Conservation (phyloP, 108 stramenopile species). For the Cyclostephanos tholiformis region DNA sequence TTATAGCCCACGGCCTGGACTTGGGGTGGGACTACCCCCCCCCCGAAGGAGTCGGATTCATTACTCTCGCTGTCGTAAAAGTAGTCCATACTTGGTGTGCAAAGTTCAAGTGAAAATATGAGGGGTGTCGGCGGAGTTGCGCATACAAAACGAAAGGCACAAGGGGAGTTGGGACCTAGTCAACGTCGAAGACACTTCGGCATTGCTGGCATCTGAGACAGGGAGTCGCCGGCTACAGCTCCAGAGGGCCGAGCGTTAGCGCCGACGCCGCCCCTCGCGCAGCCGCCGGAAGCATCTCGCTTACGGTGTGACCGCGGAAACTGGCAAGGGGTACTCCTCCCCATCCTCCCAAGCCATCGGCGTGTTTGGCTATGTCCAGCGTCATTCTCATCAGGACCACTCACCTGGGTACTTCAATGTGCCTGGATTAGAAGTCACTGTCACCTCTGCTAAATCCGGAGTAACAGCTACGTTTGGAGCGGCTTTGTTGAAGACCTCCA, state of each 20-base stretch:
- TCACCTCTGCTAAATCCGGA: not conserved
- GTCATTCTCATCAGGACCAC: not conserved
- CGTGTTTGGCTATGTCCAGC: not conserved
- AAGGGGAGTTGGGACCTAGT: not conserved
- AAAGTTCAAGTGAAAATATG: constrained; percentile 6
- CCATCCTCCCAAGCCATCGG: not conserved
- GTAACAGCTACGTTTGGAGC: not conserved
- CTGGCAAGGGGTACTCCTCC: not conserved
- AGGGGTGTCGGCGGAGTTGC: not conserved
- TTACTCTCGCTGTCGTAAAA: constrained; percentile 25
- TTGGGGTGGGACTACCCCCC: constrained; percentile 11
- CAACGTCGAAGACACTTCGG: too few species aligned
- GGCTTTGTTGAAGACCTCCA: not conserved
- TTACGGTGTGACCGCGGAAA: not conserved
- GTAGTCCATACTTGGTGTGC: constrained; percentile 13
- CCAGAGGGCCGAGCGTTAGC: not conserved
- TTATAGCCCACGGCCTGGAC: constrained; percentile 19
- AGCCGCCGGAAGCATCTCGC: not conserved
- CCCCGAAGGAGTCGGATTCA: constrained; percentile 16
- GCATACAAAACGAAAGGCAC: not conserved
- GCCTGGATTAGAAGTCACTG: not conserved
- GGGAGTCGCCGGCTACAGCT: not conserved
- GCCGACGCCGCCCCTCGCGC: not conserved
- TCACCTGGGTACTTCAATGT: not conserved
- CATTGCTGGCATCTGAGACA: not conserved